Evolutionary conservation across 2,329 filamentous ascomycete species (phyloP).

Genomic region (Tolypocladium nubicola): DNA sequence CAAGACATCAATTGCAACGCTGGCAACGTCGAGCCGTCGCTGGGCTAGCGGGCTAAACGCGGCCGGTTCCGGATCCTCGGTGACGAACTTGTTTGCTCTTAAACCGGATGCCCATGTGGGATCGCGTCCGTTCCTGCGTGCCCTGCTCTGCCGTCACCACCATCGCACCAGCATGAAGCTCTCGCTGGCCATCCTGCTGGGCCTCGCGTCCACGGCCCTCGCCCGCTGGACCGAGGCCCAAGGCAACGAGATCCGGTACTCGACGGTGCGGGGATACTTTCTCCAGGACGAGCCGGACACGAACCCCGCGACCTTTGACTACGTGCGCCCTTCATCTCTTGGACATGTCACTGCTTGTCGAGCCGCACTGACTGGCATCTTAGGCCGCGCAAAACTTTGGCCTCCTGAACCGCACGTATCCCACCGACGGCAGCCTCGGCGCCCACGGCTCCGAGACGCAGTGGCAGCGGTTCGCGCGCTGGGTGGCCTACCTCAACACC

Average conservation of each 20-base stretch:
- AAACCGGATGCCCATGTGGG: background rate
- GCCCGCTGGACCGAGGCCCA: slow-evolving; percentile 19
- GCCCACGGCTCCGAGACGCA: slow-evolving; percentile 35
- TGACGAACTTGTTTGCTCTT: background rate
- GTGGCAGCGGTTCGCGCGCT: slow-evolving; percentile 54
- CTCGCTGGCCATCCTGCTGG: slow-evolving; percentile 16
- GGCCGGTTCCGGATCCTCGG: background rate
- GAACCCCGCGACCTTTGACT: slow-evolving; percentile 48
- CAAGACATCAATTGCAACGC: background rate
- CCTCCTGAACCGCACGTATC: slow-evolving; percentile 51
- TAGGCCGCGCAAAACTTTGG: slow-evolving; percentile 54
- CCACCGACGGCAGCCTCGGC: slow-evolving; percentile 36
- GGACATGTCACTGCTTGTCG: background rate
- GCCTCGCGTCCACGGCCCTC: slow-evolving; percentile 15
- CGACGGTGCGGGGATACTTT: slow-evolving; percentile 51
- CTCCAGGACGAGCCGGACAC: slow-evolving; percentile 51
- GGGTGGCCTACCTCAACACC: slow-evolving; percentile 44
- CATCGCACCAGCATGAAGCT: slow-evolving; percentile 18
- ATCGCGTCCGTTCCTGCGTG: background rate
- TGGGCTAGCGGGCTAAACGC: background rate
- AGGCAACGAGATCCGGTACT: slow-evolving; percentile 43
- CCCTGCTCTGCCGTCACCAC: background rate
- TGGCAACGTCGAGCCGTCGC: background rate
- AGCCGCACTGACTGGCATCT: background rate
- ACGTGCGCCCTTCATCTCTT: slow-evolving; percentile 31